Base-by-base conservation (phyloP, 163 green algal genomes). In the Scenedesmus sp. region DNA sequence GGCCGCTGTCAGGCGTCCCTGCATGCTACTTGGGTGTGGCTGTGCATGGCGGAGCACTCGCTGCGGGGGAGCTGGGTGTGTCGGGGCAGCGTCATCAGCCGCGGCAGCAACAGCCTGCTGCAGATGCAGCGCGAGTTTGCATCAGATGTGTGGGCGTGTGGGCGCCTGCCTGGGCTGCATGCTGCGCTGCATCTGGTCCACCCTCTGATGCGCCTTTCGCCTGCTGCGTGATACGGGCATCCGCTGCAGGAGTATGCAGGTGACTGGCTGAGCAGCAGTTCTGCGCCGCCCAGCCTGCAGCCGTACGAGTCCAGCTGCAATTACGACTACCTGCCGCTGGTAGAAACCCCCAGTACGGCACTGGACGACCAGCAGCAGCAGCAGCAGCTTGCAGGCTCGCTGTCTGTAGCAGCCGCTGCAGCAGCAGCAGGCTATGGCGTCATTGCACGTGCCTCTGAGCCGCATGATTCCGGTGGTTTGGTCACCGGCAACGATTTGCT, bases 401-500 rank as follows among this genome's bases (percentile, higher is more conserved):
- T 24, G 13, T 12, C 59, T 13, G 9, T 46, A 46, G 35, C 81
- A 73, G 18, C 49, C 16, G 82, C 20, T 43, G 44, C 84, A 89
- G 42, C 40, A 78, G 30, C 44, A 42, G 84, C 61, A 46, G 37
- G 73, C 73, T 30, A 33, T 37, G n/a, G 37, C 37, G 73, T 83
- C 73, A n/a, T 83, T n/a, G 73, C 73, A 7, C 73, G 73, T n/a
- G 73, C 73, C 18, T 53, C 73, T 33, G 73, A 49, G 20, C 20
- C 37, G 73, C 35, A 30, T n/a, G 4, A 3, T 18, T 30, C 20
- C 6, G 35, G 13, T 16, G 73, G 73, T 12, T 49, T 53, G 20
- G 13, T 83, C 73, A 53, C 73, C 15, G 73, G 73, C 73, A 83
- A 46, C 13, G 73, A 53, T n/a, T 49, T 83, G 73, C 37, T 83